phyloP scores from a whole-genome alignment of 495 filamentous ascomycete species.

The Aspergillus indologenus region DNA sequence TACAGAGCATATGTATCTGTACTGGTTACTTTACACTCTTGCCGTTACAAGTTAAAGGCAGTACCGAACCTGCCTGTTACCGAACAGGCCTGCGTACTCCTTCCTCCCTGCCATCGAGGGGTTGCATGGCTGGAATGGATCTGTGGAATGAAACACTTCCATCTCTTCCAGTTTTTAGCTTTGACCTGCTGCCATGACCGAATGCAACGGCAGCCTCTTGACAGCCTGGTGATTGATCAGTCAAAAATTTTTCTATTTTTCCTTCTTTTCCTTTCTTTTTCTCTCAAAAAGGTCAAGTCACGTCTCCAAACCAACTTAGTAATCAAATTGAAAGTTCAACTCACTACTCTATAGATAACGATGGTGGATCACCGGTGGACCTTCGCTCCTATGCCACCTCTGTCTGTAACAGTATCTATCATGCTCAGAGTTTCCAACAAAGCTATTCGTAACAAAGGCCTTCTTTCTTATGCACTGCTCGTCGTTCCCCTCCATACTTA shows the following conservation, averaged over 20 bases:
- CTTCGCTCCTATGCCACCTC: slow-evolving; percentile 16
- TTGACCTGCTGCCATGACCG: slow-evolving; percentile 16
- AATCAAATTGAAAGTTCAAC: too few species aligned
- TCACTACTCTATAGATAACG: neutral
- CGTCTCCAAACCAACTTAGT: too few species aligned
- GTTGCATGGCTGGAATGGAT: neutral
- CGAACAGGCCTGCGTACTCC: neutral
- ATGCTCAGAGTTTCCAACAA: slow-evolving; percentile 4
- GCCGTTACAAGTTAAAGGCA: neutral
- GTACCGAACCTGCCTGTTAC: slow-evolving; percentile 16
- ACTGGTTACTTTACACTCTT: too few species aligned
- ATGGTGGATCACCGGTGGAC: neutral
- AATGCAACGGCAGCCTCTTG: slow-evolving; percentile 33
- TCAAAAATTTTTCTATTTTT: neutral
- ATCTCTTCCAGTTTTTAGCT: neutral
- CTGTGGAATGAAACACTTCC: neutral
- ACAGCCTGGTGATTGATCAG: neutral
- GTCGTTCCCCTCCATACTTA: neutral
- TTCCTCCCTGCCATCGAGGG: neutral
- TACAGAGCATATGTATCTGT: too few species aligned
- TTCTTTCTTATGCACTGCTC: neutral
- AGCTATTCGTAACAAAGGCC: neutral
- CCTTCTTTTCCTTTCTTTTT: too few species aligned
- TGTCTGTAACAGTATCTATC: slow-evolving; percentile 18
- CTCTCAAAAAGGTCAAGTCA: too few species aligned